Base-by-base conservation (phyloP, 305 asterid species). In the Fraxinus nigra region DNA sequence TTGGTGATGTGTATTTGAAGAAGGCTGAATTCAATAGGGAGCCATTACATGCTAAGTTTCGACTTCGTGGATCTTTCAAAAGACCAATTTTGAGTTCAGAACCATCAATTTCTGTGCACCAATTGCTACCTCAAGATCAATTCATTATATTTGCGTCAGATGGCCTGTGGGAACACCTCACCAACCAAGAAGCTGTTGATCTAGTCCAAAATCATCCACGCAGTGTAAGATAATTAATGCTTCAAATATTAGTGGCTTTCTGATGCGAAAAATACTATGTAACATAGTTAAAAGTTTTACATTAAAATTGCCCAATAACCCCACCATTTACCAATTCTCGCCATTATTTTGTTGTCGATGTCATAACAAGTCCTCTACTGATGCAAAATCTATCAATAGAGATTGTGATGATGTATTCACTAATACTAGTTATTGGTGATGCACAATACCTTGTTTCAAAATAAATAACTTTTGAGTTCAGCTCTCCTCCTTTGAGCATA, bases 141-240 rank as follows among this genome's bases (percentile, higher is more conserved):
- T 89, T 89, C 74, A 56, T 89, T 72, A 89, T 89, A 82, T 87
- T 89, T 78, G 92, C 92, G 4, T 87, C 91, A 33, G 92, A 89
- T 82, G 92, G 92, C 63, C 90, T 89, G 13, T 89, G 92, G 92
- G 92, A 89, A 87, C 92, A 89, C 82, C 88, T 89, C 18, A 82
- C 83, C 65, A 89, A 89, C 86, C 90, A 89, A 81, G 91, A 87
- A 70, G 92, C 92, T 10, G 92, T 89, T 76, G 89, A 88, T 65
- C 87, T 89, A 28, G 91, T 89, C 73, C 90, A 86, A 83, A 85
- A 86, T 72, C 85, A 86, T 86, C 89, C 91, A 2, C 91, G 81
- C 82, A 78, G 61, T 83, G 91, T 87, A 84, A 86, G 89, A 20
- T 63, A 79, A 74, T 56, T 5, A 7, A 11, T 33, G 13, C 51